A percentile compares a stretch with the other conserved stretches of the same genome.
These are phyloP conservation scores for Scenedesmus sp. DNA, from an alignment of 163 green algal species.

Conservation along the genomic window DNA sequence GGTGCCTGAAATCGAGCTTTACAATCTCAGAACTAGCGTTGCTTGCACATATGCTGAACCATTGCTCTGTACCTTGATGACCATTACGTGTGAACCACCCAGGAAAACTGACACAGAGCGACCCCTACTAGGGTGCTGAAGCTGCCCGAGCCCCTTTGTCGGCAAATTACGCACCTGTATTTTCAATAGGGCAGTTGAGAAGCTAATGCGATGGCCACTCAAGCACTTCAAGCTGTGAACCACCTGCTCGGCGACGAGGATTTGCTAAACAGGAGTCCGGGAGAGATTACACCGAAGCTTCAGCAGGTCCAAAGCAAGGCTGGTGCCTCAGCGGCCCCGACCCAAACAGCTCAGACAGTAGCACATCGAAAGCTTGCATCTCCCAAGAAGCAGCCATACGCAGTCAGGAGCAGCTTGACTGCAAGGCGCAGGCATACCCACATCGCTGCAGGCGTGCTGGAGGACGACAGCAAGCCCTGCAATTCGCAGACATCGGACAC, in stretches of 20 bases:
- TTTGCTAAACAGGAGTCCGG: background rate
- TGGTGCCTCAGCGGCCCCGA: background rate
- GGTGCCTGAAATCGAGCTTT: too few relatives aligned
- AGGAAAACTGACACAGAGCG: too few relatives aligned
- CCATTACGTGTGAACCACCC: too few relatives aligned
- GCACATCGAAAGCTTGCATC: background rate
- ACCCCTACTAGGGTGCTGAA: too few relatives aligned
- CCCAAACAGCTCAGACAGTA: background rate
- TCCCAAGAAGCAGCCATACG: background rate
- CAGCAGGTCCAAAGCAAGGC: background rate
- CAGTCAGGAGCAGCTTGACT: background rate
- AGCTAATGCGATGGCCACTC: background rate
- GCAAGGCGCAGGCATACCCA: background rate
- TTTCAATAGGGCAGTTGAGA: background rate
- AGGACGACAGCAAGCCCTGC: slow-evolving; percentile 47
- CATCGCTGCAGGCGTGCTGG: background rate
- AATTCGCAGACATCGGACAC: slow-evolving; percentile 42
- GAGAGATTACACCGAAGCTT: background rate
- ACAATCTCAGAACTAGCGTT: too few relatives aligned
- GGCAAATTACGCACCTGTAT: background rate
- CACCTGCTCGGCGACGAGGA: background rate
- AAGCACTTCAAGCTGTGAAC: background rate
- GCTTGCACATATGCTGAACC: too few relatives aligned
- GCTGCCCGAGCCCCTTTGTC: background rate
- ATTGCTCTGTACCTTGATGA: too few relatives aligned